phyloP scores from a whole-genome alignment of 306 rosid species.

The Ammopiptanthus mongolicus region DNA sequence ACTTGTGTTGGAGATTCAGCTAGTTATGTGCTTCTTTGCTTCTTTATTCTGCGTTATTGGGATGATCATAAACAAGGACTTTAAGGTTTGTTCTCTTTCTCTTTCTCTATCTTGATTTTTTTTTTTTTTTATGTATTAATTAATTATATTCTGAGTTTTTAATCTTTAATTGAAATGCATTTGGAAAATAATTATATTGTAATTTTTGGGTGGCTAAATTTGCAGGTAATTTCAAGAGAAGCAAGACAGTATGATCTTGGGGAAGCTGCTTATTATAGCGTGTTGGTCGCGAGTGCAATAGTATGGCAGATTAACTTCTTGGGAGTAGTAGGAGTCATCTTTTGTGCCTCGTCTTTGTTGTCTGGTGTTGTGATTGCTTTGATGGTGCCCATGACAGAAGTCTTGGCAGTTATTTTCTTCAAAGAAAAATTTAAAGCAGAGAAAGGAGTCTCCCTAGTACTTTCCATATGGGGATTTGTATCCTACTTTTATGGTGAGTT shows the following conservation, averaged over 20 bases:
- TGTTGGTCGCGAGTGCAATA: slow-evolving; percentile 32
- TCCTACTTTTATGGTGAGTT: neutral
- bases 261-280: slow-evolving; percentile 36
- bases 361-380: neutral
- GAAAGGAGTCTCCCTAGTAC: slow-evolving; percentile 43
- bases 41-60: neutral
- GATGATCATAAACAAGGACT: neutral
- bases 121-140: too few relatives aligned
- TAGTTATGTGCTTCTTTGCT: neutral
- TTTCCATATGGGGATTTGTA: slow-evolving; percentile 34
- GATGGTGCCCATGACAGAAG: neutral
- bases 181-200: neutral
- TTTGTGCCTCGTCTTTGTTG: neutral
- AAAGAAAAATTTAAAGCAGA: slow-evolving; percentile 40
- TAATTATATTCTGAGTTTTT: too few relatives aligned
- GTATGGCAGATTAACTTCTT: slow-evolving; percentile 54
- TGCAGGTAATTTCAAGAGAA: slow-evolving; percentile 49
- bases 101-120: neutral
- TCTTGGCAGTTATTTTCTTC: slow-evolving; percentile 32
- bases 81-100: neutral
- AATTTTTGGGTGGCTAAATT: neutral
- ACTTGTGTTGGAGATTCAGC: neutral
- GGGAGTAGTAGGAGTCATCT: slow-evolving; percentile 21
- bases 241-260: slow-evolving; percentile 43
- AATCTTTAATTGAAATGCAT: neutral